Conservation (phyloP, 2,329 filamentous ascomycete genomes). For the Aspergillus jensenii region DNA sequence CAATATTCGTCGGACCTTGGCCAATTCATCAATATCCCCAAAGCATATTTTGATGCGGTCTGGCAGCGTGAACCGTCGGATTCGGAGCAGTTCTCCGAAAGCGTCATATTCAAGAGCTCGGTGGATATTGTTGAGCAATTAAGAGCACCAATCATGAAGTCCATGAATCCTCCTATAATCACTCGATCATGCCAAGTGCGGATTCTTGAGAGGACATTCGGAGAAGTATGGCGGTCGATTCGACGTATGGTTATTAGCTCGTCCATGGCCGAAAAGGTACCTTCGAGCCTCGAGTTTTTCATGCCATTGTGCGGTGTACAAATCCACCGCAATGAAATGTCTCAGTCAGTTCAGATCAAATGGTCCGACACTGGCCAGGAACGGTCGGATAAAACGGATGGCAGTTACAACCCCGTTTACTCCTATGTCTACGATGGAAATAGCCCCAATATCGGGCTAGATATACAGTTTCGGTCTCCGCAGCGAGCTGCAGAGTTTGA, state of each 20-base stretch:
- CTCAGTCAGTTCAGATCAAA: constrained; percentile 25
- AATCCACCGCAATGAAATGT: constrained; percentile 22
- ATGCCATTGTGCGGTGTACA: constrained; percentile 32
- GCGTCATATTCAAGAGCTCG: constrained; percentile 27
- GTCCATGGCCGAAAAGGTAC: constrained; percentile 26
- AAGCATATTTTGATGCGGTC: constrained; percentile 32
- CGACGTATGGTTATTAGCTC: constrained; percentile 33
- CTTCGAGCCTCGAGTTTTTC: constrained; percentile 29
- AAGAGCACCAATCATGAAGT: constrained; percentile 29
- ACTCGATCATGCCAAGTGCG: constrained; percentile 31
- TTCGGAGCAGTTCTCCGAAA: constrained; percentile 29
- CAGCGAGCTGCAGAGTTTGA: constrained; percentile 28
- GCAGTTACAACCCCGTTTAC: constrained; percentile 29
- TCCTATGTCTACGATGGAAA: constrained; percentile 32
- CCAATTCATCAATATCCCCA: constrained; percentile 32
- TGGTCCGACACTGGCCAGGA: constrained; percentile 35
- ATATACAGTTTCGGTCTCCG: constrained; percentile 24
- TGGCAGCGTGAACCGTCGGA: constrained; percentile 31
- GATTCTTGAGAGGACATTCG: constrained; percentile 29
- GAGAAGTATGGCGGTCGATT: constrained; percentile 30
- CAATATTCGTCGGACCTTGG: constrained; percentile 27
- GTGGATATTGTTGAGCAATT: constrained; percentile 31
- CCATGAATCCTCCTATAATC: constrained; percentile 25
- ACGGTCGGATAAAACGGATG: constrained; percentile 27
- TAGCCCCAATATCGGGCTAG: constrained; percentile 29